These are phyloP conservation scores for Berberis thunbergii DNA, from an alignment of 164 flowering plant species.

Conservation along the genomic window DNA sequence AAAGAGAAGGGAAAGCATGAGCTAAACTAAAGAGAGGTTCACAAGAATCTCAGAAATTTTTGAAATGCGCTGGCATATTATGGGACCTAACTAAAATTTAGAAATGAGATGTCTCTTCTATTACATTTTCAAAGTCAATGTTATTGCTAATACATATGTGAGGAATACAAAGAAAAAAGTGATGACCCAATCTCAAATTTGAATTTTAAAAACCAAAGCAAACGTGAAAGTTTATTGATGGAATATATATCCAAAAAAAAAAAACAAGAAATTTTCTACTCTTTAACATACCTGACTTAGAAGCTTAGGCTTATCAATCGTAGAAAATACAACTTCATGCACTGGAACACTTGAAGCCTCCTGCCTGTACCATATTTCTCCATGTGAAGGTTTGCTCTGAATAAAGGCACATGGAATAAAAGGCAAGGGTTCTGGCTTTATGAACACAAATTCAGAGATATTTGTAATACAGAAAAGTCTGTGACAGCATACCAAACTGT, in stretches of 20 bases:
- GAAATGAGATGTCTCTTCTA: no score
- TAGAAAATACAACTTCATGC: slow-evolving; percentile 87
- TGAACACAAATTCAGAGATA: neutral
- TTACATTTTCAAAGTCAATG: no score
- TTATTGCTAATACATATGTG: no score
- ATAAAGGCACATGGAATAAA: neutral
- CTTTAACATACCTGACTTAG: slow-evolving; percentile 70
- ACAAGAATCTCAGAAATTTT: no score
- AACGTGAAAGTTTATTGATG: no score
- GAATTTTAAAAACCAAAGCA: no score
- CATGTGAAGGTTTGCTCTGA: neutral
- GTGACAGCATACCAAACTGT: no score
- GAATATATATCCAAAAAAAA: neutral
- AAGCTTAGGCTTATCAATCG: slow-evolving; percentile 91
- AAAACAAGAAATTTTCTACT: neutral
- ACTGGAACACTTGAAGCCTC: slow-evolving; percentile 36
- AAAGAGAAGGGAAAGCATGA: neutral
- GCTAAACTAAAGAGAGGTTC: neutral
- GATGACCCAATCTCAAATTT: no score
- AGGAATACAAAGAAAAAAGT: no score
- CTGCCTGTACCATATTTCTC: slow-evolving; percentile 43
- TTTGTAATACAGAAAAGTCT: neutral
- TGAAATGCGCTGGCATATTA: no score
- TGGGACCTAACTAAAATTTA: no score
- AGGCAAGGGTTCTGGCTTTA: neutral